Percentiles rank a stretch among this genome's conserved stretches.
phyloP scores from a whole-genome alignment of 2,329 filamentous ascomycete species.

The Byssothecium circinans region DNA sequence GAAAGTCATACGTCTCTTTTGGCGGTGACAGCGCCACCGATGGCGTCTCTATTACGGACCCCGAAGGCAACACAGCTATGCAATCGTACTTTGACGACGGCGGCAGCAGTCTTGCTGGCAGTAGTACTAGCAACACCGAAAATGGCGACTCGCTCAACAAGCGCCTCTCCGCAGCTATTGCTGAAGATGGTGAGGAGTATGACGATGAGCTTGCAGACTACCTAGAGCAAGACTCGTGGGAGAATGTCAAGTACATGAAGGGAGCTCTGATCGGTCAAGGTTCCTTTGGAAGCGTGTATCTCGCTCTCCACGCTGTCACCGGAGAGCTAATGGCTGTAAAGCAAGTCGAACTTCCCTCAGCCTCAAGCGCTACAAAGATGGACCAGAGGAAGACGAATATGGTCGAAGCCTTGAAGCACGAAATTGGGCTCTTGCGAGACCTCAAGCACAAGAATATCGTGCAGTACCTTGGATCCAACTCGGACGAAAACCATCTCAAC shows the following conservation, averaged over 20 bases:
- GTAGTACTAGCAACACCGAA: conserved; percentile 61
- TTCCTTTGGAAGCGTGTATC: conserved; percentile 93
- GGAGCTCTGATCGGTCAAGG: conserved; percentile 95
- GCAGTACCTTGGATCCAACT: conserved; percentile 94
- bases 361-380: conserved; percentile 68
- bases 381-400: conserved; percentile 95
- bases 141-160: conserved; percentile 74
- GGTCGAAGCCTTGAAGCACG: conserved; percentile 95
- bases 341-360: conserved; percentile 89
- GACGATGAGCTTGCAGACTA: conserved; percentile 90
- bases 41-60: conserved; percentile 72
- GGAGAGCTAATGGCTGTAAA: conserved; percentile 98
- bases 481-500: conserved; percentile 87
- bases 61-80: conserved; percentile 67
- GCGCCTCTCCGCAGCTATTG: conserved; percentile 78
- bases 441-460: conserved; percentile 97
- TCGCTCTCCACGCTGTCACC: conserved; percentile 92
- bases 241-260: conserved; percentile 99
- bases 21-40: conserved; percentile 71
- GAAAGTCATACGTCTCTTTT: conserved; percentile 94
- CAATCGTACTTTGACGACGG: conserved; percentile 86
- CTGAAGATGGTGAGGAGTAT: conserved; percentile 86
- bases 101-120: conserved; percentile 71
- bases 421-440: conserved; percentile 91
- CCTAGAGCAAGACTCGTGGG: conserved; percentile 89